Conservation (phyloP, 2,329 filamentous ascomycete genomes). For the Exophiala sp. region DNA sequence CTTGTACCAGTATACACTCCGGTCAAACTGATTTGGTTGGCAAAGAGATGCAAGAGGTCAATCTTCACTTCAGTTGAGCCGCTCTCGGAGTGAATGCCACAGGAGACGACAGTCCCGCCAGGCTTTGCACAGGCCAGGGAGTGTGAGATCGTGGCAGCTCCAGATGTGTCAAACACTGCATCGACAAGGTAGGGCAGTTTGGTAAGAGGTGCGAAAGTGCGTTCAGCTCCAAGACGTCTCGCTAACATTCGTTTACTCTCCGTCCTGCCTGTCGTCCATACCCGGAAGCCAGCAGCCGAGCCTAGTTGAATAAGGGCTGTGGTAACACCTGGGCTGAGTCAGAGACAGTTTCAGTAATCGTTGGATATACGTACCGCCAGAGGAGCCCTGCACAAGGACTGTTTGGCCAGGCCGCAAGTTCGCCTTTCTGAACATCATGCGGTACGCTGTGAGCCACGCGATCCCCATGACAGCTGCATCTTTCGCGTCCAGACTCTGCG, state of each 20-base stretch:
- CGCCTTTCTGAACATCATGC: slow-evolving; percentile 18
- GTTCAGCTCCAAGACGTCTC: slow-evolving; percentile 10
- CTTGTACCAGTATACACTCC: slow-evolving; percentile 19
- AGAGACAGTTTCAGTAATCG: background rate
- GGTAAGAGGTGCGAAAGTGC: slow-evolving; percentile 15
- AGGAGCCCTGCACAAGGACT: slow-evolving; percentile 20
- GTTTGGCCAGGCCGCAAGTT: slow-evolving; percentile 16
- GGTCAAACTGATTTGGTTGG: slow-evolving; percentile 13
- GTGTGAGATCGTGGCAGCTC: slow-evolving; percentile 16
- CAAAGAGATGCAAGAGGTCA: slow-evolving; percentile 9
- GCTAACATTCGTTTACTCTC: slow-evolving; percentile 14
- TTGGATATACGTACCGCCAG: slow-evolving; percentile 11
- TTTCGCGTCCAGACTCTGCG: slow-evolving; percentile 11
- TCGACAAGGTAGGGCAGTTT: slow-evolving; percentile 15
- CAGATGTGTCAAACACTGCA: slow-evolving; percentile 19
- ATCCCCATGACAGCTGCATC: slow-evolving; percentile 19
- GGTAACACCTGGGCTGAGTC: slow-evolving; percentile 11
- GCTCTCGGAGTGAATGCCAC: slow-evolving; percentile 18
- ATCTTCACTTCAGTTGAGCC: slow-evolving; percentile 6
- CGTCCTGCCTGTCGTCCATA: slow-evolving; percentile 19
- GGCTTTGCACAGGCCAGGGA: slow-evolving; percentile 15
- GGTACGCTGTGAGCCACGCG: slow-evolving; percentile 20
- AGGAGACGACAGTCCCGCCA: slow-evolving; percentile 17
- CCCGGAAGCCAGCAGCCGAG: slow-evolving; percentile 16
- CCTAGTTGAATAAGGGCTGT: slow-evolving; percentile 20